Base-by-base conservation (phyloP, 2,329 filamentous ascomycete genomes). In the Thelonectria olida region DNA sequence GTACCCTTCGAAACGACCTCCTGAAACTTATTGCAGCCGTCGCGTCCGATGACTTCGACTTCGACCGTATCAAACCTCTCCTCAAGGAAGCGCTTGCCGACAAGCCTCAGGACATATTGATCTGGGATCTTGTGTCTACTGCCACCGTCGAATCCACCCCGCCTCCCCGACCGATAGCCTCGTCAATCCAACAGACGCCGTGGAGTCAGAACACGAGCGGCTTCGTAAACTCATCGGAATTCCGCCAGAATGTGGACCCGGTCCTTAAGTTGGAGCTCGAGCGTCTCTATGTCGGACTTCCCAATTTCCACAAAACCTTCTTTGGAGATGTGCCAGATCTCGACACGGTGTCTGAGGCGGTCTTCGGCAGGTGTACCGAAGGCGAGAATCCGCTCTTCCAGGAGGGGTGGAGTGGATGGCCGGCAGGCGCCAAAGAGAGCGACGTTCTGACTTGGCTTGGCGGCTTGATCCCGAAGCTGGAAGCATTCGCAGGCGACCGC, bases 91-190 rank as follows among this genome's bases (percentile, higher is more conserved):
- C 68, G 27, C 58, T 77, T 54, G 65, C 68, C 48, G 62, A 74
- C 23, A 42, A 73, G 38, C 50, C 67, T 8, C 69, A 76, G 49
- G 63, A 74, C 63, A 54, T 68, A 17, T 49, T 66, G 22, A 75
- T 81, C 62, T 82, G 73, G 78, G 55, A 72, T 45, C 71, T 74
- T 69, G 76, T 78, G 5, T 41, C 10, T n/a, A 3, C 38, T 5
- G 48, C 28, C 42, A 39, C 58, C 25, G 45, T 45, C 19, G 60
- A 63, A 63, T 53, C 48, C 51, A 67, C 56, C 17, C 59, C 63
- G 41, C 67, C 69, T 52, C 73, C 67, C 28, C 65, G 62, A 66
- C 48, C 64, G 51, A 63, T 65, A 62, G 59, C 64, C 22, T 74
- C 68, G 27, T 72, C 68, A 20, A 20, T 71, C 58, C 63, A 69